phyloP scores from a whole-genome alignment of 176 grass and related monocot genomes.

The Juncus effusus region DNA sequence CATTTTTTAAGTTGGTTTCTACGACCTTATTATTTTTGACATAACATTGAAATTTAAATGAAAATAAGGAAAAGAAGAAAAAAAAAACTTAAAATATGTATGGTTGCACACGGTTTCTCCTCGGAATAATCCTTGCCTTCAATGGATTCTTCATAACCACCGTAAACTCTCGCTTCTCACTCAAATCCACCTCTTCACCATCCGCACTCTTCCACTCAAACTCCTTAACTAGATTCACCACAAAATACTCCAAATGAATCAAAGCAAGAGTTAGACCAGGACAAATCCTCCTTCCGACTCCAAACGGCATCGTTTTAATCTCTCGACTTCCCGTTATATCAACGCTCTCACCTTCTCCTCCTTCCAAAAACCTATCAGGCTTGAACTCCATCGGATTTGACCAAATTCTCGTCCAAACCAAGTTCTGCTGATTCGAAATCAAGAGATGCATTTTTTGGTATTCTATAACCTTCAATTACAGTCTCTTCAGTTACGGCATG shows the following conservation, averaged over 20 bases:
- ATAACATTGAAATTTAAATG: too few relatives aligned
- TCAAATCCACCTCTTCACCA: slow-evolving; percentile 39
- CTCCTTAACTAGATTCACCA: slow-evolving; percentile 41
- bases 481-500: slow-evolving; percentile 47
- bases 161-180: slow-evolving; percentile 34
- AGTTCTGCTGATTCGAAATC: slow-evolving; percentile 65
- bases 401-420: slow-evolving; percentile 42
- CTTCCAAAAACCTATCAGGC: slow-evolving; percentile 53
- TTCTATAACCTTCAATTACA: slow-evolving; percentile 36
- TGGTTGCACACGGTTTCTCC: not conserved
- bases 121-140: not conserved
- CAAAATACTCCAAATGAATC: slow-evolving; percentile 50
- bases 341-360: slow-evolving; percentile 36
- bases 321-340: slow-evolving; percentile 34
- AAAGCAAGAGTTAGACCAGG: slow-evolving; percentile 30
- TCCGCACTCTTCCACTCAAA: slow-evolving; percentile 34
- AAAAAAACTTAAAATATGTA: too few relatives aligned
- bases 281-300: slow-evolving; percentile 42
- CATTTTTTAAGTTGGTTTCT: too few relatives aligned
- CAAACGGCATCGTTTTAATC: slow-evolving; percentile 64
- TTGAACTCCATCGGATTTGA: slow-evolving; percentile 35
- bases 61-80: too few relatives aligned
- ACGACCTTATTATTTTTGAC: too few relatives aligned
- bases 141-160: slow-evolving; percentile 50
- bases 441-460: slow-evolving; percentile 46